phyloP scores from a whole-genome alignment of 2,329 filamentous ascomycete species.

The Berkeleyomyces basicola region DNA sequence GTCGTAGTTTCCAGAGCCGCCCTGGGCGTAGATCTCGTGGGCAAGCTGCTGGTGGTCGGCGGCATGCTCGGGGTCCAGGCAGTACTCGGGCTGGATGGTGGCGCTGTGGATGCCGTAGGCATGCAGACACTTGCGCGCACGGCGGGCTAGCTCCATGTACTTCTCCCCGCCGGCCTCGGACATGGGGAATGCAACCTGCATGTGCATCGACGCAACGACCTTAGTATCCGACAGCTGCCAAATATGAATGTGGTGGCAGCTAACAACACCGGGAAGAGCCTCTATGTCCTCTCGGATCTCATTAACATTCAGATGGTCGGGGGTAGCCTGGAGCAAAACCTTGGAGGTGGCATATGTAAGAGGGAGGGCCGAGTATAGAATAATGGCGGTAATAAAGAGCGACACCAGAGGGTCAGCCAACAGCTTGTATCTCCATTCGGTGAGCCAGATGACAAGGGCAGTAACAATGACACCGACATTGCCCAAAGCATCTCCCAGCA shows the following conservation, averaged over 20 bases:
- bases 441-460: slow-evolving; percentile 82
- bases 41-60: slow-evolving; percentile 24
- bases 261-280: slow-evolving; percentile 65
- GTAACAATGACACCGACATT: slow-evolving; percentile 75
- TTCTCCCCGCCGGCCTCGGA: slow-evolving; percentile 59
- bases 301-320: slow-evolving; percentile 70
- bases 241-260: slow-evolving; percentile 90
- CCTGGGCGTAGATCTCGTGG: slow-evolving; percentile 20
- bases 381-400: slow-evolving; percentile 75
- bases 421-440: slow-evolving; percentile 60
- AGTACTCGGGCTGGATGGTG: slow-evolving; percentile 91
- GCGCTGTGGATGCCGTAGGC: slow-evolving; percentile 92
- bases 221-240: slow-evolving; percentile 97
- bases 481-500: slow-evolving; percentile 68
- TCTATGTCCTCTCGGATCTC: slow-evolving; percentile 89
- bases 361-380: slow-evolving; percentile 57
- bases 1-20: slow-evolving; percentile 21
- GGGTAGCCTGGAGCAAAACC: slow-evolving; percentile 86
- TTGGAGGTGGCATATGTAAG: slow-evolving; percentile 66
- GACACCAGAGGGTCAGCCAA: slow-evolving; percentile 90
- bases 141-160: slow-evolving; percentile 81
- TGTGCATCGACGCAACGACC: slow-evolving; percentile 80
- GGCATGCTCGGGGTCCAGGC: slow-evolving; percentile 32
- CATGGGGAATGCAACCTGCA: slow-evolving; percentile 82
- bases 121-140: slow-evolving; percentile 76